phyloP scores from a whole-genome alignment of 2,329 filamentous ascomycete genomes.

The Coniochaeta sp. region DNA sequence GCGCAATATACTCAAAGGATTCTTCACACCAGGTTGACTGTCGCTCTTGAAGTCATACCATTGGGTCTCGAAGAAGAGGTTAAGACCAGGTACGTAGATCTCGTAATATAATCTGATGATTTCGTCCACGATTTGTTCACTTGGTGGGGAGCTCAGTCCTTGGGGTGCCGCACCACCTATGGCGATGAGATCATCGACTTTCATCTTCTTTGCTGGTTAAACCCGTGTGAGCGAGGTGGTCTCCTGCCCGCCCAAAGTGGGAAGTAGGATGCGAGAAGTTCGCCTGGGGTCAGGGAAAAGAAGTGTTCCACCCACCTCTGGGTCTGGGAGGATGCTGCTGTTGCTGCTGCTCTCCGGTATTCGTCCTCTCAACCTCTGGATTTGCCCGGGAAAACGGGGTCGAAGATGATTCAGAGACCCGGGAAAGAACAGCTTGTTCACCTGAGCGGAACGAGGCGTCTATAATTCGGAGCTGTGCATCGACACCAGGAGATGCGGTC shows the following conservation, averaged over 20 bases:
- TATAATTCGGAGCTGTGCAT: background rate
- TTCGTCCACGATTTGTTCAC: conserved; percentile 50
- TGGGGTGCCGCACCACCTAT: conserved; percentile 53
- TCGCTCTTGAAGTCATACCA: conserved; percentile 60
- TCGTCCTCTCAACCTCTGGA: background rate
- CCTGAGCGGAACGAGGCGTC: background rate
- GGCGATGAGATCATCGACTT: conserved; percentile 65
- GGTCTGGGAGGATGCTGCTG: conserved; percentile 34
- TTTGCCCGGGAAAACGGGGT: background rate
- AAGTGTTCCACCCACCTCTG: conserved; percentile 46
- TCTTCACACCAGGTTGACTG: conserved; percentile 22
- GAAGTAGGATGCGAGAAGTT: conserved; percentile 9
- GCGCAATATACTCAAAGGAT: conserved; percentile 36
- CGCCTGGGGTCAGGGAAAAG: conserved; percentile 13
- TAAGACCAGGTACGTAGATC: conserved; percentile 63
- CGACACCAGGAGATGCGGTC: background rate
- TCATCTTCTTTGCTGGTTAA: conserved; percentile 54
- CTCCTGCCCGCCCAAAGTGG: conserved; percentile 16
- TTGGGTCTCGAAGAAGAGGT: conserved; percentile 70
- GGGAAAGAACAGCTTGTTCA: background rate
- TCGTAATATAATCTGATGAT: conserved; percentile 65
- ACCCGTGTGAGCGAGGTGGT: conserved; percentile 34
- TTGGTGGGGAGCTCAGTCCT: conserved; percentile 42
- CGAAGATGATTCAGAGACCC: background rate
- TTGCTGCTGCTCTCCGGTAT: conserved; percentile 5